Evolutionary conservation across 768 basidiomycete species (phyloP), one percentile per base, ranked within the genome.

Genomic region (Mycena metata): DNA sequence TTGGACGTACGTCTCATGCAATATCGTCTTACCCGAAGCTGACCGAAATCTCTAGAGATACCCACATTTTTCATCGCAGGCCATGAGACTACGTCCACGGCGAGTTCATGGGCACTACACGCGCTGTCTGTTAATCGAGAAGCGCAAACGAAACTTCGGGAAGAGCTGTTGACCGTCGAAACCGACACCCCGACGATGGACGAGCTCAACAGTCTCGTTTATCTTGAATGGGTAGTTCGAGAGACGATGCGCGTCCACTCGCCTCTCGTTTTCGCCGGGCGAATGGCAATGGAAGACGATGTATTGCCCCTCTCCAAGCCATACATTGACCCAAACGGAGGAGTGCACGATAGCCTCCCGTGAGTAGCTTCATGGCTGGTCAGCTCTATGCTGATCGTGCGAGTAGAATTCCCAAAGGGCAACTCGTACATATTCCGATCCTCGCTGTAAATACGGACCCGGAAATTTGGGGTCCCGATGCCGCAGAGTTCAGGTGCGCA

Each of bases 381-480:
- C 21, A 9, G 12, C 47, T 8, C 23, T 24, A 16, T 39, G 17
- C n/a, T 43, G 15, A 59, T 16, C 47, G n/a, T 30, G 16, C 46
- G 49, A 24, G 21, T 30, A 84, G 84, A 72, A 75, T 83, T 5
- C 70, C 78, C 19, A 83, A 86, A 66, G 87, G 87, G 0, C 82
- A 86, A 64, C 72, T 74, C 0, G 49, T 89, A 5, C 66, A 81
- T 5, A 77, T 91, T 15, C 88, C 89, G 0, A 87, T 91, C 45
- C 63, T 84, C 5, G 78, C 79, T 5, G 64, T 91, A 30, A 90
- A 93, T 71, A 79, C 85, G 8, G 81, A 83, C 11, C 81, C 82
- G 66, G 78, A 74, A 9, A 74, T 91, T 0, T 92, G 90, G 90
- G 91, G 91, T 11, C 79, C 84, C 16, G 90, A 92, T 74, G 86